Evolutionary conservation across 805 yeast genomes (phyloP).

Genomic region (Sugiyamaella lignohabitans): DNA sequence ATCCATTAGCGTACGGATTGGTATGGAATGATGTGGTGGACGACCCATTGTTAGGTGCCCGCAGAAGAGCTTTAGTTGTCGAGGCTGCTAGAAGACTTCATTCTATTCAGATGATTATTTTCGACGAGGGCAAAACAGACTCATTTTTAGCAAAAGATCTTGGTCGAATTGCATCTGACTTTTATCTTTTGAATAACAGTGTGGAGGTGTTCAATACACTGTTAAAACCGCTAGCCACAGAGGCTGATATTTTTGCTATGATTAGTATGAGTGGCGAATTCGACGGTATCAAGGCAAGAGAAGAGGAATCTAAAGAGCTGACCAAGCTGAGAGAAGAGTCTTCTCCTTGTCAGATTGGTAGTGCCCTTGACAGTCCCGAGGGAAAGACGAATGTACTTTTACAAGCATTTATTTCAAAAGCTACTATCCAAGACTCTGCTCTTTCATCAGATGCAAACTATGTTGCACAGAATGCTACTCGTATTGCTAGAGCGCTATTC

Average conservation of each 20-base stretch:
- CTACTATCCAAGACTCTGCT: constrained; percentile 69
- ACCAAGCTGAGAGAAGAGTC: constrained; percentile 45
- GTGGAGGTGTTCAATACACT: constrained; percentile 84
- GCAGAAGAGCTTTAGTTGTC: constrained; percentile 68
- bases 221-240: constrained; percentile 79
- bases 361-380: constrained; percentile 64
- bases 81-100: constrained; percentile 82
- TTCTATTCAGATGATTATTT: constrained; percentile 84
- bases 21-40: constrained; percentile 77
- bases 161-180: constrained; percentile 93
- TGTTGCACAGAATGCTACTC: constrained; percentile 90
- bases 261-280: constrained; percentile 91
- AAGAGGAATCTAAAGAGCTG: constrained; percentile 78
- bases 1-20: constrained; percentile 88
- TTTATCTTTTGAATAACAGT: constrained; percentile 75
- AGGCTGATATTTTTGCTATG: constrained; percentile 84
- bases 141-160: constrained; percentile 78
- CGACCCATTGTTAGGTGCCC: constrained; percentile 72
- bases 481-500: constrained; percentile 88
- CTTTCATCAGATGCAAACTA: constrained; percentile 80
- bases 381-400: constrained; percentile 83
- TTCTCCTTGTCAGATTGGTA: constrained; percentile 76
- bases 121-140: constrained; percentile 68
- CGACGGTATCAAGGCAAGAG: constrained; percentile 80
- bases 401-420: constrained; percentile 81